Base-by-base conservation (phyloP, 2,329 filamentous ascomycete species). In the Colletotrichum destructivum region DNA sequence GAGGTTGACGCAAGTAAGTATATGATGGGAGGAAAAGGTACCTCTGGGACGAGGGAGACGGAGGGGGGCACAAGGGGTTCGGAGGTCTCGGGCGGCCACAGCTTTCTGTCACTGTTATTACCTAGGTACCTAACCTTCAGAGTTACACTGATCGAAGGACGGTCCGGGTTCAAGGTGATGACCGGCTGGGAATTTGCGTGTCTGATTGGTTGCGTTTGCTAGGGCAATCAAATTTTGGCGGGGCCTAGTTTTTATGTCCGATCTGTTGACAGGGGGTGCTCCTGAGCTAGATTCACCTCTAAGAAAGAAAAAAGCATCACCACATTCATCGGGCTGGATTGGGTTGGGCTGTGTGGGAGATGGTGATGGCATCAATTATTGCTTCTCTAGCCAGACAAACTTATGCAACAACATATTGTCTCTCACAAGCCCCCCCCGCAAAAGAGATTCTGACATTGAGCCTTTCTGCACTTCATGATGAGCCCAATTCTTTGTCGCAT, bases 61-160 rank as follows among this genome's bases (percentile, higher is more conserved):
- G 35, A 38, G 35, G 35, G 31, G 69, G 38, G 47, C 64, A 69
- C 46, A 59, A 63, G 52, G 35, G 65, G 59, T 69, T 63, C 69
- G 69, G 69, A 71, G 69, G 69, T 69, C 69, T 69, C 69, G 65
- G 69, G 31, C 54, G 38, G 40, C 49, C 4, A 54, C 47, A 35
- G 56, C 56, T 54, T 26, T 38, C 51, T 71, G 59, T 63, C 59
- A 69, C 59, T 38, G 47, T 44, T 44, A 11, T 9, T 35, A 35
- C 31, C 31, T 38, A 38, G 35, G 35, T 38, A 38, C 35, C 35
- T 38, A 38, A 38, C 35, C 35, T 38, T 11, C 11, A 38, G 35
- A 38, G 35, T 38, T 38, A 47, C 56, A 67, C 44, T 69, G 63
- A 31, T 71, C 21, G 23, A 59, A 35, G 56, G 44, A 42, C 56